Conservation (phyloP, 768 basidiomycete species). For the Hortiboletus flavorubellus region DNA sequence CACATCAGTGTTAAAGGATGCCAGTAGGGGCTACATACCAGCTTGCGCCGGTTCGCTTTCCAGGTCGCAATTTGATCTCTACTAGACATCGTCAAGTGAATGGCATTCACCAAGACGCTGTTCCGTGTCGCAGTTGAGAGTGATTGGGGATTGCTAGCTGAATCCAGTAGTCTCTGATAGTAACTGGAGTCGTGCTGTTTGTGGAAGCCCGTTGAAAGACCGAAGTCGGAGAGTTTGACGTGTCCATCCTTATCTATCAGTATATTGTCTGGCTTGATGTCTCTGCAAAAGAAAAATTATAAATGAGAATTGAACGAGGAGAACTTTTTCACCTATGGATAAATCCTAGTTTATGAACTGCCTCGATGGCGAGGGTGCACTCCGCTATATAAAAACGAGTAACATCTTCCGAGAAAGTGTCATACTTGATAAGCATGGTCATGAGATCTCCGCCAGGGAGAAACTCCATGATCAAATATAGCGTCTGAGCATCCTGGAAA, state of each 20-base stretch:
- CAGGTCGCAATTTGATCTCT: slow-evolving; percentile 96
- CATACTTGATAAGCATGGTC: slow-evolving; percentile 99
- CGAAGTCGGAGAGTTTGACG: slow-evolving; percentile 97
- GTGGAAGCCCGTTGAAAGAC: slow-evolving; percentile 98
- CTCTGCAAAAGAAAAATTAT: slow-evolving; percentile 44
- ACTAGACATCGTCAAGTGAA: slow-evolving; percentile 91
- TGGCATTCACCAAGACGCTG: slow-evolving; percentile 96
- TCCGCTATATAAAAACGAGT: slow-evolving; percentile 99
- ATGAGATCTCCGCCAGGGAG: slow-evolving; percentile 97
- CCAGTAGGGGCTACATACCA: slow-evolving; percentile 49
- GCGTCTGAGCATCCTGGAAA: slow-evolving; percentile 90
- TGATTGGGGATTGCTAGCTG: slow-evolving; percentile 44
- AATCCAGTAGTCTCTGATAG: slow-evolving; percentile 85
- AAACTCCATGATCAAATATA: slow-evolving; percentile 99
- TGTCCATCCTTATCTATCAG: slow-evolving; percentile 90
- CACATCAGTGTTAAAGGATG: background rate
- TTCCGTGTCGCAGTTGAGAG: slow-evolving; percentile 61
- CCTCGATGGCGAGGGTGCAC: slow-evolving; percentile 95
- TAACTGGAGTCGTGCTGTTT: slow-evolving; percentile 96
- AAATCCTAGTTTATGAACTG: slow-evolving; percentile 95
- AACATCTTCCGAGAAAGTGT: slow-evolving; percentile 97
- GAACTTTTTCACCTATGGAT: slow-evolving; percentile 75
- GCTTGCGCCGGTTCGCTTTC: slow-evolving; percentile 96
- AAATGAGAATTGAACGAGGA: background rate
- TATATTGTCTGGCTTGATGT: slow-evolving; percentile 99